Evolutionary conservation across 2,329 filamentous ascomycete genomes (phyloP).

Genomic region (Fusarium beomiforme): DNA sequence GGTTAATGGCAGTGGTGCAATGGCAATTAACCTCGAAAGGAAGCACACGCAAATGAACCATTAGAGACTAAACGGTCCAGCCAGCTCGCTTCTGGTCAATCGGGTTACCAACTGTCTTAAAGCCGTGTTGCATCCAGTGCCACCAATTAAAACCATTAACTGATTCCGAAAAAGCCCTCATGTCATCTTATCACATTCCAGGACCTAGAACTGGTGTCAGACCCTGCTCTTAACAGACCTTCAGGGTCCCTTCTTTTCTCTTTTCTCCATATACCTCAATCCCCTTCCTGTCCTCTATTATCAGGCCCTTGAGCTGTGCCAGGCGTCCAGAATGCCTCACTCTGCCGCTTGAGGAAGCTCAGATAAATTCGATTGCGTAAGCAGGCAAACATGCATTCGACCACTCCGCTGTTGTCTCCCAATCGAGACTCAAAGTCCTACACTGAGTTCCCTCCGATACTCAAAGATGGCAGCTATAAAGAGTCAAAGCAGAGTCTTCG

Average conservation of each 20-base stretch:
- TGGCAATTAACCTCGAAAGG: too few species aligned
- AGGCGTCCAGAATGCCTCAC: too few species aligned
- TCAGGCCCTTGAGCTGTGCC: too few species aligned
- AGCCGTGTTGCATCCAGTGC: not conserved
- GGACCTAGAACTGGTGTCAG: too few species aligned
- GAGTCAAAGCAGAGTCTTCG: not conserved
- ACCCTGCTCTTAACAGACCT: not conserved
- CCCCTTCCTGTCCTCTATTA: not conserved
- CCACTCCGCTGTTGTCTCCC: not conserved
- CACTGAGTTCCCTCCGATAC: not conserved
- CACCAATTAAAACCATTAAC: not conserved
- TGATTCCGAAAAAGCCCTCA: not conserved
- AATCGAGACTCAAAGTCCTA: not conserved
- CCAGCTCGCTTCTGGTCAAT: too few species aligned
- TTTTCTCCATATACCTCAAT: not conserved
- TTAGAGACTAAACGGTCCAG: too few species aligned
- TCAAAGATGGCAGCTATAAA: not conserved
- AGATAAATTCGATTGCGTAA: not conserved
- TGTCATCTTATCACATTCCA: not conserved
- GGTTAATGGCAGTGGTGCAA: too few species aligned
- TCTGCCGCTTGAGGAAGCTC: not conserved
- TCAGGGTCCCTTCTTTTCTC: rapidly evolving
- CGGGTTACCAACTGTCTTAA: not conserved
- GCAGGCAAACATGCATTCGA: not conserved
- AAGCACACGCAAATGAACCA: too few species aligned